phyloP scores from a whole-genome alignment of 768 basidiomycete species.

The Cantharellus anzutake region DNA sequence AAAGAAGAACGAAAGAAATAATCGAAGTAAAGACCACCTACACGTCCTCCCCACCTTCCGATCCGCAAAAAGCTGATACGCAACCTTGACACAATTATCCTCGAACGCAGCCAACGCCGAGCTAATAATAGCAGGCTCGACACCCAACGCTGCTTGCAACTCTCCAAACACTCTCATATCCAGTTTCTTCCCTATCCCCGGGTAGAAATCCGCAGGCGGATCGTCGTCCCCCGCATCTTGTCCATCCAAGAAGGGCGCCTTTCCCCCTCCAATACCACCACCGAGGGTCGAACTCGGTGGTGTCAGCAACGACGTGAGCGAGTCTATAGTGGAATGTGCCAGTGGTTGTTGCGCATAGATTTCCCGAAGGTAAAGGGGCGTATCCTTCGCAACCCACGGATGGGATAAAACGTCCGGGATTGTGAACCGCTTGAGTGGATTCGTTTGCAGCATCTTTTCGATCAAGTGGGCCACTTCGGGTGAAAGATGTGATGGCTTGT shows the following conservation, averaged over 20 bases:
- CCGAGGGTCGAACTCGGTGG: not conserved
- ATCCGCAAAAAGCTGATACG: constrained; percentile 84
- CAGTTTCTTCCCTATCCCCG: constrained; percentile 65
- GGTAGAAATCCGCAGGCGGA: constrained; percentile 62
- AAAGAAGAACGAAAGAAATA: not conserved
- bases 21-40: constrained; percentile 24
- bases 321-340: constrained; percentile 46
- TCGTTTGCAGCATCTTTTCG: constrained; percentile 76
- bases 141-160: constrained; percentile 48
- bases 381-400: constrained; percentile 74
- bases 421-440: constrained; percentile 89
- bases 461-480: constrained; percentile 64
- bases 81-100: constrained; percentile 89
- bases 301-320: constrained; percentile 45
- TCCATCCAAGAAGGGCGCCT: constrained; percentile 4
- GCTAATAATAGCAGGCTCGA: constrained; percentile 75
- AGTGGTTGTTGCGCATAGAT: constrained; percentile 17
- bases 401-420: constrained; percentile 79
- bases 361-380: constrained; percentile 72
- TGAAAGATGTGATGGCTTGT: constrained; percentile 66
- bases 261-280: no score
- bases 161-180: constrained; percentile 85
- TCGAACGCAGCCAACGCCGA: constrained; percentile 67
- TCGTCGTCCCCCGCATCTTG: constrained; percentile 24
- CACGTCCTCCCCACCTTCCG: constrained; percentile 73